These are phyloP conservation scores for Penicillium sp. DNA, from an alignment of 2,329 filamentous ascomycete species.

Conservation along the genomic window DNA sequence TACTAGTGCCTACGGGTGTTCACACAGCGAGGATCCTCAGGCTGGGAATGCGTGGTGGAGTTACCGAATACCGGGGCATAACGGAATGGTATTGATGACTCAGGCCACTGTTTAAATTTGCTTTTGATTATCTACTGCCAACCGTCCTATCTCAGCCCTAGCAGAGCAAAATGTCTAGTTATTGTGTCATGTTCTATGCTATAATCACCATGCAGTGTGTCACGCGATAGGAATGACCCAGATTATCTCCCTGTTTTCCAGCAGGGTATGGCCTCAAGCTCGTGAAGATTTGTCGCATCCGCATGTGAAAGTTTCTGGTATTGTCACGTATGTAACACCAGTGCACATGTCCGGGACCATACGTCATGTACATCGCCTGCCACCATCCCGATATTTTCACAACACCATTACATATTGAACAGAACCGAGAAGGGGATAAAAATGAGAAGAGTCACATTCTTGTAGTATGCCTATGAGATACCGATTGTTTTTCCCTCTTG, in stretches of 20 bases:
- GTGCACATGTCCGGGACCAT: slow-evolving; percentile 22
- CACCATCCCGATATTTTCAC: slow-evolving; percentile 11
- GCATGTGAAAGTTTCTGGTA: slow-evolving; percentile 30
- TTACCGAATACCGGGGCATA: slow-evolving; percentile 31
- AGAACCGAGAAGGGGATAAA: neutral
- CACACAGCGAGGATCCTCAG: too few relatives aligned
- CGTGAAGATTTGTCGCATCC: slow-evolving; percentile 8
- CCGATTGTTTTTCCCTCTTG: slow-evolving; percentile 10
- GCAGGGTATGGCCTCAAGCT: neutral
- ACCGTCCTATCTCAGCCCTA: neutral
- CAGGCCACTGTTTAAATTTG: neutral
- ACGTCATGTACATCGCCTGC: slow-evolving; percentile 24
- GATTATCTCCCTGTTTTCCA: neutral
- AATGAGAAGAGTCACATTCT: neutral
- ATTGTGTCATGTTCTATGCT: too few relatives aligned
- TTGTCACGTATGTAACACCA: slow-evolving; percentile 14
- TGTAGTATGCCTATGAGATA: slow-evolving; percentile 7
- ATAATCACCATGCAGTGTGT: neutral
- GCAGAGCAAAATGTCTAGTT: too few relatives aligned
- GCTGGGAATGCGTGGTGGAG: slow-evolving; percentile 18
- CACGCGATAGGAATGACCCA: neutral
- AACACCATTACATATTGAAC: neutral
- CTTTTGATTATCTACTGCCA: too few relatives aligned
- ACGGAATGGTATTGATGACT: slow-evolving; percentile 26
- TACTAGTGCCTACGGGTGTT: too few relatives aligned